Evolutionary conservation across 352 stramenopile genomes (phyloP), one percentile per base, ranked within the genome.

Genomic region (Blastocystis sp.): DNA sequence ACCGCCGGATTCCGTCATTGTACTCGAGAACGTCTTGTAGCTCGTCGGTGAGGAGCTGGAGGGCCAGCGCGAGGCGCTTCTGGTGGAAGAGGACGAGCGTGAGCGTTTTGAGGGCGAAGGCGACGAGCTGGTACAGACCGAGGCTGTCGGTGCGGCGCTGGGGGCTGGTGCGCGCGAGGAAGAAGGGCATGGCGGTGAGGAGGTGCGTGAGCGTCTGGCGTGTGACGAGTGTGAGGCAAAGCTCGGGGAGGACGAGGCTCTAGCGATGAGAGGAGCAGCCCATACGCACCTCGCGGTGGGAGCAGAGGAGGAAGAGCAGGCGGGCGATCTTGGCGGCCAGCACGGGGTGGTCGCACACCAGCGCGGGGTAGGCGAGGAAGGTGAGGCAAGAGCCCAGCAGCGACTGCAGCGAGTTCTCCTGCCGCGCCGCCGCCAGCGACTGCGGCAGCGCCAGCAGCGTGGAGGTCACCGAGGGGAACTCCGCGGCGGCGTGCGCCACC

Each of bases 301-400:
- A 68, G 45, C 74, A 84, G 19, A 84, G 74, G 40, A 84, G 74
- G 21, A 21, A 84, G 19, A 84, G 21, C 3, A 84, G 52, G 9
- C 57, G 57, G 34, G 34, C 10, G 17, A 69, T 28, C 74, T 84
- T 66, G 2, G n/a, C 28, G 3, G 45, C 74, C 28, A 69, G 40
- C 11, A 69, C 38, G 19, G 38, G n/a, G n/a, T 84, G 74, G 61
- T 40, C 28, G 17, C 21, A 24, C 1, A 84, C 4, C 28, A 84
- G 60, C 6, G 57, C 24, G 59, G 60, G 57, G 24, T 62, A 57
- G 40, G 68, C 28, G 3, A 84, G 38, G 57, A 84, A 84, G 19
- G 54, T 45, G 10, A 84, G 10, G 7, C 68, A 19, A 11, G 74
- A 69, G 4, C 6, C 60, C 2, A 84, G 24, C 9, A 84, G 3